Evolutionary conservation across 2,329 filamentous ascomycete genomes (phyloP).

Genomic region (Alternaria sp.): DNA sequence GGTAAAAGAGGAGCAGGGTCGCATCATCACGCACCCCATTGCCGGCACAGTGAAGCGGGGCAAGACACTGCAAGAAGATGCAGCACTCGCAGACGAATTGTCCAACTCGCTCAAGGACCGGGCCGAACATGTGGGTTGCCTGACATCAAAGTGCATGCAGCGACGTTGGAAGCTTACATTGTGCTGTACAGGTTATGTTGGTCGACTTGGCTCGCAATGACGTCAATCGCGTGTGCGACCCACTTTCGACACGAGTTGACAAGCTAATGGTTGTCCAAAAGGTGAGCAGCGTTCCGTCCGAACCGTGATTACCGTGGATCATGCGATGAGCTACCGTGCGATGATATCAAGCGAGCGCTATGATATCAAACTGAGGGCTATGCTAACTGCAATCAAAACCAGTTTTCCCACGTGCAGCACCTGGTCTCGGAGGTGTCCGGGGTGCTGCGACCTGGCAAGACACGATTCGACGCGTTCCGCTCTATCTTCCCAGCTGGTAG

Average conservation of each 20-base stretch:
- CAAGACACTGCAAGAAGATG: conserved; percentile 80
- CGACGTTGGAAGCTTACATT: conserved; percentile 66
- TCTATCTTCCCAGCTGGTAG: conserved; percentile 92
- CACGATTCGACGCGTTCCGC: conserved; percentile 92
- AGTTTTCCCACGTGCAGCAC: conserved; percentile 97
- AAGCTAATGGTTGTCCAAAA: conserved; percentile 76
- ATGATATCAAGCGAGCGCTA: neutral
- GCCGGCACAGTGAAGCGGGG: conserved; percentile 93
- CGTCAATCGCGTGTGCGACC: conserved; percentile 93
- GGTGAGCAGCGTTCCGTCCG: conserved; percentile 26
- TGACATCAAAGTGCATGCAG: conserved; percentile 14
- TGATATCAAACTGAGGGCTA: neutral
- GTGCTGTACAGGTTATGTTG: conserved; percentile 80
- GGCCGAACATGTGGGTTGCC: conserved; percentile 46
- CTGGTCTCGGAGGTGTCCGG: conserved; percentile 95
- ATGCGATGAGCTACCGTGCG: conserved; percentile 3
- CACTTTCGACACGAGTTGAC: conserved; percentile 86
- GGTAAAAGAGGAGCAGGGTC: conserved; percentile 84
- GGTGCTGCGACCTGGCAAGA: conserved; percentile 80
- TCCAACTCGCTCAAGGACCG: conserved; percentile 83
- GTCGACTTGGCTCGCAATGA: conserved; percentile 97
- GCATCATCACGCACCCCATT: conserved; percentile 95
- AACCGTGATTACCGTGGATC: conserved; percentile 6
- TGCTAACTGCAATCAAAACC: conserved; percentile 20
- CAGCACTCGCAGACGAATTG: conserved; percentile 76